Conservation (phyloP, 164 flowering plant genomes). For the Vitis riparia region DNA sequence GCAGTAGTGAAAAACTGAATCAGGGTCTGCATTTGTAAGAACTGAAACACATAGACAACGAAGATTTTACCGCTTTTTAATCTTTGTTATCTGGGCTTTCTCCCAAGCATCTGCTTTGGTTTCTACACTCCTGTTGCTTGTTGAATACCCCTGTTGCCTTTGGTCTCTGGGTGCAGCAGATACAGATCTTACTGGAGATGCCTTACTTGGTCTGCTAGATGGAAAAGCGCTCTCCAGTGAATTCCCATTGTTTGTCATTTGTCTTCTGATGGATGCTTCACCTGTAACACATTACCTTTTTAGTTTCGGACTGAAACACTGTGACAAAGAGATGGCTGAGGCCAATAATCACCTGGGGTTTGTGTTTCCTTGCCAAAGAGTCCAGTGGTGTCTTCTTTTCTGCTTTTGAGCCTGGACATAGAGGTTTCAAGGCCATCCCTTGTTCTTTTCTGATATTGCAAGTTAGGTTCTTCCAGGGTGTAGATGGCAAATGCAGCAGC, state of each 20-base stretch:
- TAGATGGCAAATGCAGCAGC: slow-evolving; percentile 50
- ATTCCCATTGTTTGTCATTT: neutral
- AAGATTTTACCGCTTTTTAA: slow-evolving; percentile 45
- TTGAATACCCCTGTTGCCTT: slow-evolving; percentile 10
- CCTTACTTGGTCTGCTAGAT: slow-evolving; percentile 1
- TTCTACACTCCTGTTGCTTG: slow-evolving; percentile 7
- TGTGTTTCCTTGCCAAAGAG: slow-evolving; percentile 27
- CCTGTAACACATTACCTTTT: slow-evolving; percentile 8
- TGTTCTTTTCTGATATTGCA: slow-evolving; percentile 2
- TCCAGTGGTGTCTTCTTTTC: slow-evolving; percentile 21
- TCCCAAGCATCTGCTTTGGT: slow-evolving; percentile 66
- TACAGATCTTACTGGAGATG: slow-evolving; percentile 14
- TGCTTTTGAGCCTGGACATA: slow-evolving; percentile 13
- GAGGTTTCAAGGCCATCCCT: slow-evolving; percentile 3
- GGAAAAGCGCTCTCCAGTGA: neutral
- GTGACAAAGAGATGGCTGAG: neutral
- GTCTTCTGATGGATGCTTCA: slow-evolving; percentile 18
- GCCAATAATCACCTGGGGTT: slow-evolving; percentile 1
- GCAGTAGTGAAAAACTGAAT: too few relatives aligned
- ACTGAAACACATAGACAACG: neutral
- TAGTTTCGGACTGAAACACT: neutral
- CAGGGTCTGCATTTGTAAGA: too few relatives aligned
- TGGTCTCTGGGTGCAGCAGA: slow-evolving; percentile 5
- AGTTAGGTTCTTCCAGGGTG: slow-evolving; percentile 30
- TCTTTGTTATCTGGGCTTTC: slow-evolving; percentile 45